Base-by-base conservation (phyloP, 768 basidiomycete genomes). In the Psilocybe subaeruginosa region DNA sequence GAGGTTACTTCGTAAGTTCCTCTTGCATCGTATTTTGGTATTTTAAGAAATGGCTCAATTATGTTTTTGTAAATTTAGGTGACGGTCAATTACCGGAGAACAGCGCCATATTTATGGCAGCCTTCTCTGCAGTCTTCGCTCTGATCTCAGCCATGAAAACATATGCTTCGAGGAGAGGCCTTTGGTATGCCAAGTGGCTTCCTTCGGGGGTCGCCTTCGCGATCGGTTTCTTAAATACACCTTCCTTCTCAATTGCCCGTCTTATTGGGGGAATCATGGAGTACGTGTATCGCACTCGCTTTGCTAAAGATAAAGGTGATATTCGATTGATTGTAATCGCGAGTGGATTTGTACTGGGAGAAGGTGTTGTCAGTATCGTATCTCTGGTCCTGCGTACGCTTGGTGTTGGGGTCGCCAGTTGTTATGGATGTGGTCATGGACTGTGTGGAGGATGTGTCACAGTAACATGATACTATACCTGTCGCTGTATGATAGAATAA, bases 141-240 rank as follows among this genome's bases (percentile, higher is more conserved):
- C 60, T 82, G 27, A 74, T 92, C 9, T 88, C 94, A 0, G 82
- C 82, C 1, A 53, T 86, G 58, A 97, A 96, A 73, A 79, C 85
- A 2, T 79, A 86, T 58, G 81, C 85, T 6, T 71, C 80, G 14
- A 78, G 75, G 29, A 79, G 80, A 35, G 79, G 80, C 27, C 68
- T 78, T 35, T 79, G 80, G 67, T 85, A 83, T 64, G 83, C 87
- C n/a, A 85, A 83, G 54, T 93, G 90, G 87, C 87, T 96, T 39
- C 94, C 94, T 4, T 96, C 93, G 0, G 95, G 95, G 23, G 87
- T 98, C 41, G 95, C 95, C 1, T 98, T 98, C 70, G 95, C 95
- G 4, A 92, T 97, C 60, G 95, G 97, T 0, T 97, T 99, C 74
- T 79, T 99, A 69, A 99, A 99, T 70, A 94, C 95, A 0, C 97